Base-by-base conservation (phyloP, 2,329 filamentous ascomycete genomes). In the Berkeleyomyces basicola region DNA sequence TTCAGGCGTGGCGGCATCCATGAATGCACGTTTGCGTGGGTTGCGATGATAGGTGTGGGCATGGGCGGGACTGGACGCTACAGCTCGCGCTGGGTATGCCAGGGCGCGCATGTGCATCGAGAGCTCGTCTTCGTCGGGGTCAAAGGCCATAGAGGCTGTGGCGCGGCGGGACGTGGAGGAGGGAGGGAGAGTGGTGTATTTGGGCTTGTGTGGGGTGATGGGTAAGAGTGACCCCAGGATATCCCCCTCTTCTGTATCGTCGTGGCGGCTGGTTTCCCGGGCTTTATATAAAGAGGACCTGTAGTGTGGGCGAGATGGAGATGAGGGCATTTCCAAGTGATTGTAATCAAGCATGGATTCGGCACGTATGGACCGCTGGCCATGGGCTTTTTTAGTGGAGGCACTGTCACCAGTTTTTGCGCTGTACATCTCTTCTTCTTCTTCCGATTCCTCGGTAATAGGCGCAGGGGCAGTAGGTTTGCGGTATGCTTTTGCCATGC, bases 141-240 rank as follows among this genome's bases (percentile, higher is more conserved):
- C 67, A 4, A 66, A 72, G 9, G 77, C 67, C 63, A 79, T 72
- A 33, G 76, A 77, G 53, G 77, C 70, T 59, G 78, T 70, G 55
- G 75, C 73, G 63, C 68, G 70, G 36, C 68, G 70, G n/a, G 61
- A 57, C 36, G 5, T 70, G 68, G 33, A 74, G 64, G 51, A 74
- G 69, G 40, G 71, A 73, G 58, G 72, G 66, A 53, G 74, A 69
- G 59, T 71, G 67, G 55, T 61, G 68, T 2, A 69, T 65, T 33
- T 68, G 69, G 3, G 70, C 71, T 47, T 39, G 37, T 66, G 68
- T 1, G 71, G 71, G 7, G 67, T 70, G 37, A 63, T 55, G 51
- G 51, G 51, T 10, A 36, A 14, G 7, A 55, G 51, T 7, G 51
- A n/a, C 33, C 37, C 51, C 7, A 55, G 33, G 7, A 14, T 39